Percentiles rank a stretch among this genome's conserved stretches.
phyloP scores from a whole-genome alignment of 257 asterid genomes.

The Fraxinus excelsior region DNA sequence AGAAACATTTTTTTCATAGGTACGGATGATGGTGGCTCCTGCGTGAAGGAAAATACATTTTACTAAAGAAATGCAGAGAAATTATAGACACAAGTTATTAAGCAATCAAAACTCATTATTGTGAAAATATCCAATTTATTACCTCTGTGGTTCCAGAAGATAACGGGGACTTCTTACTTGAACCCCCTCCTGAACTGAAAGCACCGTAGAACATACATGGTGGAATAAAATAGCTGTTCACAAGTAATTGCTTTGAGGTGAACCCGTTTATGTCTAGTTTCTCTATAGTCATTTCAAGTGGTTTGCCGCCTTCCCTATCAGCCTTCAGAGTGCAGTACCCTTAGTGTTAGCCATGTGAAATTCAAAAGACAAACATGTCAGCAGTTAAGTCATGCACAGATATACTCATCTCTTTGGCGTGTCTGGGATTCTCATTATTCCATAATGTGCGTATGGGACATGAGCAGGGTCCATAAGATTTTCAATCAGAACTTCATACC shows the following conservation, averaged over 20 bases:
- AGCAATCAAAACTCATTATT: background rate
- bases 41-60: constrained; percentile 30
- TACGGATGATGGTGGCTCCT: constrained; percentile 40
- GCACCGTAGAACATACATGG: constrained; percentile 65
- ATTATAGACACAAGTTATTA: background rate
- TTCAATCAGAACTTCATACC: constrained; percentile 85
- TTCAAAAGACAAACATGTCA: background rate
- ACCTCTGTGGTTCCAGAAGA: constrained; percentile 50
- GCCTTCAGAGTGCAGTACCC: constrained; percentile 71
- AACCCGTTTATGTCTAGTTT: constrained; percentile 57
- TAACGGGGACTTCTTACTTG: constrained; percentile 33
- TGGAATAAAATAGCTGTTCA: constrained; percentile 48
- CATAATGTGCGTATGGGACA: constrained; percentile 89
- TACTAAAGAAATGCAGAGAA: background rate
- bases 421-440: constrained; percentile 60
- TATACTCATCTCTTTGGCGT: constrained; percentile 72
- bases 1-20: constrained; percentile 41
- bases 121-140: constrained; percentile 12
- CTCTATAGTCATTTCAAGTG: constrained; percentile 55
- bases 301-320: constrained; percentile 87
- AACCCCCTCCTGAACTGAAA: constrained; percentile 44
- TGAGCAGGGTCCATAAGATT: constrained; percentile 99
- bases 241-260: constrained; percentile 43
- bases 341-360: constrained; percentile 36
- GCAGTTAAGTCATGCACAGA: constrained; percentile 26